phyloP scores from a whole-genome alignment of 1,284 basidiomycete species.

The Malassezia globosa region DNA sequence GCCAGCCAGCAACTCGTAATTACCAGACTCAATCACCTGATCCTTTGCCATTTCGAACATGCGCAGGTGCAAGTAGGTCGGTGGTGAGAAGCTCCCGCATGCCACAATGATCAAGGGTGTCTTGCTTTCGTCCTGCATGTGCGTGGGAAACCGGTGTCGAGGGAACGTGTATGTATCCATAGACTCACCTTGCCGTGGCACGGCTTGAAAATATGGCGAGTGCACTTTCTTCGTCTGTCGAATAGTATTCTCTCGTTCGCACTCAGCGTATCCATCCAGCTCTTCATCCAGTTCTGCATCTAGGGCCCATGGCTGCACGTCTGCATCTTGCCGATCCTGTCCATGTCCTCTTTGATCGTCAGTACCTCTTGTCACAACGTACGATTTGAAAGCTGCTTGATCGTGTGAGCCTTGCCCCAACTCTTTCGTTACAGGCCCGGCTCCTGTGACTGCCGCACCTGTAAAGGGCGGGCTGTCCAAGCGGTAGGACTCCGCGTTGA shows the following conservation, averaged over 20 bases:
- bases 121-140: constrained; percentile 42
- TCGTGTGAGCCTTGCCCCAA: constrained; percentile 7
- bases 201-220: constrained; percentile 7
- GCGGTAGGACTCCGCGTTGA: constrained; percentile 41
- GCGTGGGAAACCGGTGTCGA: constrained; percentile 35
- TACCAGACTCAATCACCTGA: constrained; percentile 78
- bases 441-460: constrained; percentile 33
- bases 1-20: constrained; percentile 83
- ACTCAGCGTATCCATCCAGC: constrained; percentile 20
- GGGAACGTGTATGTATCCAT: constrained; percentile 41
- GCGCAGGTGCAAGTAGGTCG: constrained; percentile 56
- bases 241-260: too few species aligned
- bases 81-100: constrained; percentile 54
- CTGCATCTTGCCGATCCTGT: constrained; percentile 19
- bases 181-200: constrained; percentile 30
- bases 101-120: constrained; percentile 49
- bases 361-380: constrained; percentile 16
- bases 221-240: not conserved
- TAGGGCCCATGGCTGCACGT: constrained; percentile 31
- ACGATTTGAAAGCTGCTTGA: constrained; percentile 17
- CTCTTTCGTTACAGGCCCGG: constrained; percentile 27
- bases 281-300: constrained; percentile 23
- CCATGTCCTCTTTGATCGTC: constrained; percentile 17
- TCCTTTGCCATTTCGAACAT: constrained; percentile 99
- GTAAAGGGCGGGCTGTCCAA: constrained; percentile 46